Conservation (phyloP, 768 basidiomycete genomes). For the Pseudohyphozyma bogoriensis region DNA sequence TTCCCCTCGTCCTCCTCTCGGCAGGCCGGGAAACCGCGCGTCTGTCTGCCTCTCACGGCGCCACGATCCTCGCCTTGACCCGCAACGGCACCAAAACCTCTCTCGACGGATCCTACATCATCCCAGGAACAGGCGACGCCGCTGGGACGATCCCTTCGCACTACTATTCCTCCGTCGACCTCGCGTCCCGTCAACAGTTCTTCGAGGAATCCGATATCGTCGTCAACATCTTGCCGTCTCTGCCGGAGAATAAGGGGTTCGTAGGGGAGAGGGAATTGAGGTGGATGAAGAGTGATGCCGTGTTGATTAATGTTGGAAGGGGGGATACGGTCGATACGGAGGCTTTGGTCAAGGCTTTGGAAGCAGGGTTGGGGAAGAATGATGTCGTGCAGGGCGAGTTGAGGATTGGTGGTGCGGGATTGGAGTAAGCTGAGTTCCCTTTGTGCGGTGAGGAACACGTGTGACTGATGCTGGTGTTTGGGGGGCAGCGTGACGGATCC, state of each 20-base stretch:
- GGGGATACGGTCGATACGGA: constrained; percentile 36
- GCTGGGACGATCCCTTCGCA: constrained; percentile 7
- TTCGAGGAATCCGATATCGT: constrained; percentile 22
- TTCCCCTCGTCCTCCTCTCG: no score
- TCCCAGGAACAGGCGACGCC: constrained; percentile 24
- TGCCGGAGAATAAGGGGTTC: constrained; percentile 2
- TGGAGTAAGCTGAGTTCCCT: not conserved
- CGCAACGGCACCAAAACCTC: not conserved
- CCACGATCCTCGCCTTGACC: not conserved
- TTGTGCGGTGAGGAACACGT: not conserved
- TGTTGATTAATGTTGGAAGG: constrained; percentile 40
- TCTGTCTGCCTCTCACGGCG: not conserved
- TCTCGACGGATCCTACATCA: constrained; percentile 15
- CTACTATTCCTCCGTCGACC: constrained; percentile 13
- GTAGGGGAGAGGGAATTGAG: constrained; percentile 17
- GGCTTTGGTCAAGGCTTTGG: constrained; percentile 8
- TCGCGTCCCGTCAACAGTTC: constrained; percentile 1
- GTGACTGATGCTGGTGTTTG: not conserved
- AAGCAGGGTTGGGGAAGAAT: not conserved
- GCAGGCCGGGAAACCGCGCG: constrained; percentile 5
- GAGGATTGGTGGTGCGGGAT: not conserved
- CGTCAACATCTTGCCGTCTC: constrained; percentile 20
- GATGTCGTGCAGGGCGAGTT: not conserved
- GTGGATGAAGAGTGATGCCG: constrained; percentile 35
- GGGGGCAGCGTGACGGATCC: constrained; percentile 36